Evolutionary conservation across 768 basidiomycete genomes (phyloP), one percentile per base, ranked within the genome.

Genomic region (Phylloporus sp.): DNA sequence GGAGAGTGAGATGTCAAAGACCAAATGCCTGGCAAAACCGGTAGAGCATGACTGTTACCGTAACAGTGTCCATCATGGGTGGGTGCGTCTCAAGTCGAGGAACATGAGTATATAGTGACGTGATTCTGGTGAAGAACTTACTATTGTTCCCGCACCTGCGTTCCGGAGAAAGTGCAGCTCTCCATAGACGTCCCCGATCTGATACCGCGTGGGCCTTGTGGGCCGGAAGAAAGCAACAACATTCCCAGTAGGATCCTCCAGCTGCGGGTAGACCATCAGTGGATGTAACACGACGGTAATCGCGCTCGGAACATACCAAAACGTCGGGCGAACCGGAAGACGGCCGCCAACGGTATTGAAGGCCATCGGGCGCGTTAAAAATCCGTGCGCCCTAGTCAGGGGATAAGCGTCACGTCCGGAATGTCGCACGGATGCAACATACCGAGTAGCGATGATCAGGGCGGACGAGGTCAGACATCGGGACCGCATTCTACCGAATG

Each of bases 51-150:
- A 81, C 80, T 23, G 88, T 88, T 55, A 91, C 81, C 22, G 84
- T 84, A 50, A 91, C 87, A 36, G 79, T 81, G 72, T 91, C 87
- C 89, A 91, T 91, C 67, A 91, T 82, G 55, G 89, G 89, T 42
- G 87, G 88, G 62, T 89, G 88, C 74, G 81, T 86, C 87, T 89
- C 61, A 42, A 48, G 40, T 42, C 52, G 53, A 41, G 41, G 26
- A 51, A 55, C 49, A 56, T 66, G 45, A 68, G 57, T 24, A 48
- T 24, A 48, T 36, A 9, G 38, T 52, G 61, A 55, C 50, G 43
- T 41, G 42, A 53, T 48, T 45, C 34, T 42, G 47, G 38, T 55
- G 59, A 59, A 29, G 40, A 42, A 33, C 48, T 69, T 70, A 90
- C 89, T 69, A 91, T 86, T 47, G 87, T 87, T 38, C 88, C 87